phyloP scores from a whole-genome alignment of 2,329 filamentous ascomycete genomes.

The Balansia obtecta region DNA sequence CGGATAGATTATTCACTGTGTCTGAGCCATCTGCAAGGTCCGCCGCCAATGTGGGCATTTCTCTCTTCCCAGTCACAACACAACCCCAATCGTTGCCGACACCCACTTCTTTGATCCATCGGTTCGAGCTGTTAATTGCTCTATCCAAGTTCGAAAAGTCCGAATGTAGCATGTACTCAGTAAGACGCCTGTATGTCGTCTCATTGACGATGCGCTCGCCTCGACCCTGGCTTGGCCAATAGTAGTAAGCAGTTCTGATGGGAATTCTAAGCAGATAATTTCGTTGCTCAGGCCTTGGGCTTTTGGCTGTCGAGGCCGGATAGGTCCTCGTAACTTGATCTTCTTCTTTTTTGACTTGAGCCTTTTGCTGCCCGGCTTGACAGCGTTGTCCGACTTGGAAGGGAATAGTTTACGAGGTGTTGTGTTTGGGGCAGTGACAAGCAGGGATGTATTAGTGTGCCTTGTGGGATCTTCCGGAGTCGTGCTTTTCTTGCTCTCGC shows the following conservation, averaged over 20 bases:
- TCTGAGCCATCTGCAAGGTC: slow-evolving; percentile 7
- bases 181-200: slow-evolving; percentile 51
- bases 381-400: slow-evolving; percentile 9
- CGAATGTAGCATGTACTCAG: slow-evolving; percentile 58
- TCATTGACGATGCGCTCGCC: slow-evolving; percentile 53
- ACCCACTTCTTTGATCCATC: slow-evolving; percentile 59
- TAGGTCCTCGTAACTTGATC: slow-evolving; percentile 42
- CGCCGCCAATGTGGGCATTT: slow-evolving; percentile 9
- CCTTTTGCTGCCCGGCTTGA: slow-evolving; percentile 4
- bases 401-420: slow-evolving; percentile 23
- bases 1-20: slow-evolving; percentile 34
- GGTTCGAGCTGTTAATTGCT: slow-evolving; percentile 49
- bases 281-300: slow-evolving; percentile 48
- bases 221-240: slow-evolving; percentile 49
- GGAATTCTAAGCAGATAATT: slow-evolving; percentile 37
- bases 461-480: slow-evolving; percentile 22
- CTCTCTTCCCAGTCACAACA: slow-evolving; percentile 32
- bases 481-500: slow-evolving; percentile 6
- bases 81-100: slow-evolving; percentile 40
- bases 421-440: slow-evolving; percentile 17
- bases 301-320: slow-evolving; percentile 50
- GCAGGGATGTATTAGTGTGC: slow-evolving; percentile 8
- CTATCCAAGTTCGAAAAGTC: slow-evolving; percentile 58
- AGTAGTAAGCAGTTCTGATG: slow-evolving; percentile 47
- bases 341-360: slow-evolving; percentile 28